Evolutionary conservation across 176 grass and related monocot genomes (phyloP).

Genomic region (Metroxylon sagu): DNA sequence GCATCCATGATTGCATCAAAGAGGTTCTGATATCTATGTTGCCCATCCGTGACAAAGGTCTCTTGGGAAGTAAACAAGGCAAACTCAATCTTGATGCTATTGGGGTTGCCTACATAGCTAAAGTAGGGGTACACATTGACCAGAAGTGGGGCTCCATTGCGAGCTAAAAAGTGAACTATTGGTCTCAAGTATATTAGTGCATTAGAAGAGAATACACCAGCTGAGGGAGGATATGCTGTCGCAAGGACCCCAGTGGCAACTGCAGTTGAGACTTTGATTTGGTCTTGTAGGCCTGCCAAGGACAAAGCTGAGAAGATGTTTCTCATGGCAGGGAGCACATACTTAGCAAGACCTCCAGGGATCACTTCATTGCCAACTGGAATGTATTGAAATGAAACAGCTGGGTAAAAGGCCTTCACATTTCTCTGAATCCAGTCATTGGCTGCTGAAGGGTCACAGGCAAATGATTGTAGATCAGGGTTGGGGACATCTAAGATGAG

Average conservation of each 20-base stretch:
- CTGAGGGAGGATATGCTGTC: neutral
- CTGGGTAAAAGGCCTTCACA: neutral
- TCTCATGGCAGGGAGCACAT: conserved; percentile 2
- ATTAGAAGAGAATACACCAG: neutral
- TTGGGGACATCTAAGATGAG: neutral
- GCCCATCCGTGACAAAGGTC: no score
- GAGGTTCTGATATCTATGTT: no score
- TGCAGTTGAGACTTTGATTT: conserved; percentile 4
- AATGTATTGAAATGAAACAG: neutral
- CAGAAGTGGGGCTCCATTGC: neutral
- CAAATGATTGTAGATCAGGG: neutral
- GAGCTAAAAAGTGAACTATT: neutral
- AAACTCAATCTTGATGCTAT: neutral
- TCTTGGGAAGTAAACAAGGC: neutral
- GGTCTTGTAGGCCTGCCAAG: neutral
- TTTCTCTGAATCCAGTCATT: neutral
- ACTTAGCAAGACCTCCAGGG: neutral
- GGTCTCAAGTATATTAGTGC: neutral
- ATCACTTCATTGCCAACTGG: conserved; percentile 8
- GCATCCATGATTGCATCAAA: no score
- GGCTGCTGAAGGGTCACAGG: neutral
- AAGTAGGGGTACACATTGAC: conserved; percentile 11
- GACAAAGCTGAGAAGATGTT: neutral
- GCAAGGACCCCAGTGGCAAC: neutral
- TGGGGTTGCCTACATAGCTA: neutral